Evolutionary conservation across 257 asterid species (phyloP), one percentile per base, ranked within the genome.

Genomic region (Fraxinus cuspidata): DNA sequence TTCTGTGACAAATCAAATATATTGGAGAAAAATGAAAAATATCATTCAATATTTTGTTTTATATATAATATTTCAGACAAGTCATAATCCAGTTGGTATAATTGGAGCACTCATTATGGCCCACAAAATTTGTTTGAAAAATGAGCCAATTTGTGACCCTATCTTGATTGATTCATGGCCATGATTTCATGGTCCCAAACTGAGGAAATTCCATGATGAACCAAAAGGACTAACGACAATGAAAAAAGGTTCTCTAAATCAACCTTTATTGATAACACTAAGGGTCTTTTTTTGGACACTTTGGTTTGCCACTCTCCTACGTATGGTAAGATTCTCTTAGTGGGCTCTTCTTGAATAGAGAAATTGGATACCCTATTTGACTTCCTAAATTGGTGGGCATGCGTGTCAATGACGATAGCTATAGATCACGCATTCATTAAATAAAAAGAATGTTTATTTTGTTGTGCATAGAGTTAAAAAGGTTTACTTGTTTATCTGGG

Each of bases 181-280:
- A 83, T 53, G 25, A 71, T 51, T 73, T 31, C 49, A 79, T 70
- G 31, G 74, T 35, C 81, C 72, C 83, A 42, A 66, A 64, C 44
- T 66, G 42, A 67, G 38, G 49, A 74, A 70, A 19, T n/a, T 53
- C 25, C 70, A 72, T 16, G 68, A 83, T 78, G 65, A 56, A 72
- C 56, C 53, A 49, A 76, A 37, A 68, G n/a, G 80, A 76, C 51
- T 60, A 79, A 49, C 58, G 66, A 42, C 72, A 72, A 56, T 34
- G 44, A 64, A 31, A 75, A 71, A 71, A 78, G 65, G 34, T 32
- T 11, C 51, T 42, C 51, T 11, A 3, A 42, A 42, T 42, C 51
- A 42, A 42, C 51, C 27, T 83, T 82, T 71, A 49, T 60, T 86
- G 87, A 78, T 74, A 71, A 37, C 74, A 60, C 78, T 77, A 44